Base-by-base conservation (phyloP, 2,329 filamentous ascomycete genomes). In the Tolypocladium amazonense region DNA sequence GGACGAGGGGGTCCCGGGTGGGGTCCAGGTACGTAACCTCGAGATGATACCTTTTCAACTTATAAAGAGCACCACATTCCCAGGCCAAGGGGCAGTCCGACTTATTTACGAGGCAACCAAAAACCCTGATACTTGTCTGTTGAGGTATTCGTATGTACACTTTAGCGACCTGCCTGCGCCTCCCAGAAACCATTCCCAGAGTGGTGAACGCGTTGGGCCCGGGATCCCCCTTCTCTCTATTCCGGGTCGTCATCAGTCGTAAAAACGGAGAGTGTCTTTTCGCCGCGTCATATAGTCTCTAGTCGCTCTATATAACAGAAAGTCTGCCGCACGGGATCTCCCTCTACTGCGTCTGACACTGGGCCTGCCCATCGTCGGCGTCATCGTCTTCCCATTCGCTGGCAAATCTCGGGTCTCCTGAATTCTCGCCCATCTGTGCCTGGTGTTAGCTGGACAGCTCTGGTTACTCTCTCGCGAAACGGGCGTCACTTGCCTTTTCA, bases 331-430 rank as follows among this genome's bases (percentile, higher is more conserved):
- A 20, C 30, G 20, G 4, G 25, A 23, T 37, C n/a, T 27, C 33
- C 27, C 37, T 35, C 79, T 84, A 90, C 78, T 90, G 88, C 60
- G 87, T 85, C 63, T 87, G 84, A 69, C 89, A 92, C 72, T 92
- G 89, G 35, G 88, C 79, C 60, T 79, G 78, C 47, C 80, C 84
- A 6, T 81, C 86, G 0, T 85, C 87, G 35, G 86, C 88, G 33
- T 89, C 87, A 52, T 89, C 87, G 58, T 88, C 86, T 75, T 88
- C 87, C 82, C 88, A 90, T 15, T 83, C 84, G 61, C 80, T 80
- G 23, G 80, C 84, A 54, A 81, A 85, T 59, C 87, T 77, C 23
- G 87, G 84, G 68, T 90, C 88, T 59, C 83, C 86, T 3, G 86
- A 86, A 64, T 83, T 84, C 57, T 85, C 87, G 56, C 89, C 89